Evolutionary conservation across 2,329 filamentous ascomycete genomes (phyloP).

Genomic region (Monosporascus sp.): DNA sequence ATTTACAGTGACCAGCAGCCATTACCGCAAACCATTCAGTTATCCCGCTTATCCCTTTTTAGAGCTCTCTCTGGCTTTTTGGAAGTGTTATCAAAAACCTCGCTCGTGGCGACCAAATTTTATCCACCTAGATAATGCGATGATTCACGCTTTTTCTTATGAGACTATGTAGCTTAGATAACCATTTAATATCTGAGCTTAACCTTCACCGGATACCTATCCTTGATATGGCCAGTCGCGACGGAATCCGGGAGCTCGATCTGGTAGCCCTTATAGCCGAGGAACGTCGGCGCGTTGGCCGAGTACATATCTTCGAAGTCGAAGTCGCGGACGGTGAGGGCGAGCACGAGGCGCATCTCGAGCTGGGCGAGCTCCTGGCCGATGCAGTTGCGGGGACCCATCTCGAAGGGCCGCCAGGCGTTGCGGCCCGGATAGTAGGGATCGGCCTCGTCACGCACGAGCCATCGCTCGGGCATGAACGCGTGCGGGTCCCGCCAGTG

Average conservation of each 20-base stretch:
- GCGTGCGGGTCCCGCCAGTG: conserved; percentile 33
- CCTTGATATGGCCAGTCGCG: conserved; percentile 19
- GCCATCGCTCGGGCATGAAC: conserved; percentile 40
- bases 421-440: conserved; percentile 33
- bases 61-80: no score
- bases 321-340: conserved; percentile 43
- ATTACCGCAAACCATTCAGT: no score
- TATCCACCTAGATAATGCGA: no score
- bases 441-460: conserved; percentile 23
- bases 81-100: no score
- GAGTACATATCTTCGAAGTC: conserved; percentile 39
- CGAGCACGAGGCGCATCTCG: conserved; percentile 45
- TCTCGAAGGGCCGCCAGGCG: conserved; percentile 49
- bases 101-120: no score
- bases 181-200: conserved; percentile 1
- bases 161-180: no score
- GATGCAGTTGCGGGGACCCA: conserved; percentile 48
- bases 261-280: conserved; percentile 28
- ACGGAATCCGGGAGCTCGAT: conserved; percentile 4
- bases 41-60: no score
- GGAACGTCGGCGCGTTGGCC: conserved; percentile 27
- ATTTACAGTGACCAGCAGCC: no score
- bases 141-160: no score
- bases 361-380: conserved; percentile 50
- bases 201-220: conserved; percentile 16